phyloP scores from a whole-genome alignment of 2,329 filamentous ascomycete species.

The Monilinia fructicola region DNA sequence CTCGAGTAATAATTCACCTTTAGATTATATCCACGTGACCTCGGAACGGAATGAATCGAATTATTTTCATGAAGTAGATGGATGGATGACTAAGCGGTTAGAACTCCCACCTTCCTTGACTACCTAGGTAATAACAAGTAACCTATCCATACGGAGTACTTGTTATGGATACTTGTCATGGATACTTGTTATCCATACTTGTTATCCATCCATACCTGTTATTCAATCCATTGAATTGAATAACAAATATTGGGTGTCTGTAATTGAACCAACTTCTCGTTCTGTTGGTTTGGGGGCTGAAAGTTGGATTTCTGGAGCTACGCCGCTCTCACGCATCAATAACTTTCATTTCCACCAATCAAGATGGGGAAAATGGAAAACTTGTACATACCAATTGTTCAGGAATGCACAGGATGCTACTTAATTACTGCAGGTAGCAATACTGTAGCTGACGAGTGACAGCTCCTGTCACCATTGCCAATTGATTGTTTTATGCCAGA shows the following conservation, averaged over 20 bases:
- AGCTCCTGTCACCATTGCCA: conserved; percentile 1
- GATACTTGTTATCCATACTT: no score
- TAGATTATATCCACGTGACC: no score
- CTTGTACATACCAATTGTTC: neutral
- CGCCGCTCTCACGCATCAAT: conserved; percentile 9
- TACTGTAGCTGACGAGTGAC: conserved; percentile 13
- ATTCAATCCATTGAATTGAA: no score
- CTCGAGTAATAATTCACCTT: no score
- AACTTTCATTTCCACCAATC: conserved; percentile 3
- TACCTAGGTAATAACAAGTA: no score
- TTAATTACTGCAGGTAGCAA: no score
- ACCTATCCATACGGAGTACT: no score
- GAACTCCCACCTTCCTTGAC: no score
- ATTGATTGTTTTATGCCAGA: neutral
- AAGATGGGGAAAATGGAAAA: neutral
- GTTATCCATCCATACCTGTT: no score
- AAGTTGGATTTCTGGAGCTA: neutral
- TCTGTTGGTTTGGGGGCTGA: conserved; percentile 4
- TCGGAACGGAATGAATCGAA: neutral
- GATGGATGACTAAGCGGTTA: conserved; percentile 2
- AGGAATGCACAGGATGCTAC: neutral
- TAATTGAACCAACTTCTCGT: neutral
- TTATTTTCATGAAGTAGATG: neutral
- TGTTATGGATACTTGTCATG: no score
- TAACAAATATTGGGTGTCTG: no score